A percentile compares a stretch with the other conserved stretches of the same genome.
These are phyloP conservation scores for Arthroderma sp. DNA, from an alignment of 2,329 filamentous ascomycete genomes.

Conservation along the genomic window DNA sequence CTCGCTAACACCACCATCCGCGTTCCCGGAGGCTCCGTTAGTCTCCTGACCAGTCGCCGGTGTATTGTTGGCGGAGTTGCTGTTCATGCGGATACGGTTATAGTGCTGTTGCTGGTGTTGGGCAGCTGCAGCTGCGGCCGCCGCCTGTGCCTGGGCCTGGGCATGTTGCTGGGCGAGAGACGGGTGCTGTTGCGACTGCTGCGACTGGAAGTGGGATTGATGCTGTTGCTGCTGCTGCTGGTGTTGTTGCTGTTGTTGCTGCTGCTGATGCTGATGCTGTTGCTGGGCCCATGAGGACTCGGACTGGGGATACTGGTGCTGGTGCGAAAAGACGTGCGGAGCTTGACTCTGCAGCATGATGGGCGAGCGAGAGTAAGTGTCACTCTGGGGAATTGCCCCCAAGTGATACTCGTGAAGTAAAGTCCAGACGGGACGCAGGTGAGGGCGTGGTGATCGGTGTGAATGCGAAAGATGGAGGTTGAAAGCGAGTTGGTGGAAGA, in stretches of 20 bases:
- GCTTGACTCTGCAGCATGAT: constrained; percentile 40
- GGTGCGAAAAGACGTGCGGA: constrained; percentile 52
- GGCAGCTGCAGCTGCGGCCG: constrained; percentile 37
- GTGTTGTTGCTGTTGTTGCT: constrained; percentile 25
- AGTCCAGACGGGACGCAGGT: neutral
- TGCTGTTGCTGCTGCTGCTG: constrained; percentile 31
- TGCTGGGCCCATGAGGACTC: constrained; percentile 35
- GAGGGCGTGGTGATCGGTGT: neutral
- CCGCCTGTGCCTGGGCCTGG: constrained; percentile 18
- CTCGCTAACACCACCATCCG: constrained; percentile 63
- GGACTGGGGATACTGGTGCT: constrained; percentile 41
- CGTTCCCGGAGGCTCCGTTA: constrained; percentile 29
- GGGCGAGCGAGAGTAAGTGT: constrained; percentile 20
- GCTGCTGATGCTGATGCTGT: constrained; percentile 24
- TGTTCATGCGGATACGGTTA: constrained; percentile 58
- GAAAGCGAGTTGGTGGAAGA: neutral
- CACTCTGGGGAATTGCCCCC: constrained; percentile 14
- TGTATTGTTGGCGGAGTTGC: constrained; percentile 38
- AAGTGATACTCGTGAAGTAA: constrained; percentile 14
- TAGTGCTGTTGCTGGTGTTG: constrained; percentile 47
- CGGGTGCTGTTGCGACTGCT: constrained; percentile 28
- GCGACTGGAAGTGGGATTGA: constrained; percentile 29
- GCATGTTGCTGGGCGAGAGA: constrained; percentile 31
- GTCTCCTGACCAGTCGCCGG: constrained; percentile 19
- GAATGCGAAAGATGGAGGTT: neutral